These are phyloP conservation scores for Diutina neorugosa DNA, from an alignment of 1,139 yeast species.

Conservation along the genomic window DNA sequence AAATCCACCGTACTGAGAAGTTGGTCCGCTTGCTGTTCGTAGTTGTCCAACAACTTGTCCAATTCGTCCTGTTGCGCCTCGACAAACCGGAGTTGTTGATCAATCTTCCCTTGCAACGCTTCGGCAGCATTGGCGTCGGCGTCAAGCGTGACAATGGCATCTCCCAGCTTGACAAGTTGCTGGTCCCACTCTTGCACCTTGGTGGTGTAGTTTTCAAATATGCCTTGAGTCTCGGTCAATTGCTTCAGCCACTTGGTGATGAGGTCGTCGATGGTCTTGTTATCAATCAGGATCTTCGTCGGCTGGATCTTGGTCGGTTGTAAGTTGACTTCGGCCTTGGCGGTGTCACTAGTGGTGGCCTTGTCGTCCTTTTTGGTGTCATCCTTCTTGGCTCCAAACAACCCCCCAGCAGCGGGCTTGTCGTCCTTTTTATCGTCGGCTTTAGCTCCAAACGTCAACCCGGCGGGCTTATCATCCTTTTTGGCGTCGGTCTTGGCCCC, in stretches of 20 bases:
- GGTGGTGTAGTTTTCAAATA: constrained; percentile 39
- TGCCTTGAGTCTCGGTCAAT: constrained; percentile 55
- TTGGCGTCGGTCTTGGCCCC: constrained; percentile 1
- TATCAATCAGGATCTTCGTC: constrained; percentile 68
- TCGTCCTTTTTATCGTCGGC: constrained; percentile 4
- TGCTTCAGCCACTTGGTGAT: constrained; percentile 91
- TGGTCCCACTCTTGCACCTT: constrained; percentile 11
- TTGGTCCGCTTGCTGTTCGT: constrained; percentile 74
- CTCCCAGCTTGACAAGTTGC: constrained; percentile 73
- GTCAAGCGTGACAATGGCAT: constrained; percentile 67
- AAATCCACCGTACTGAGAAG: constrained; percentile 33
- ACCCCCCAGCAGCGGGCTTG: not conserved
- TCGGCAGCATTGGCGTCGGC: constrained; percentile 76
- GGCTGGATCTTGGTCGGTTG: constrained; percentile 32
- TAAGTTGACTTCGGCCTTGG: constrained; percentile 17
- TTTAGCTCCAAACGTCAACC: constrained; percentile 3
- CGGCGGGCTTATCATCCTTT: not conserved
- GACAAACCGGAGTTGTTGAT: constrained; percentile 75
- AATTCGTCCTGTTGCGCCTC: constrained; percentile 90
- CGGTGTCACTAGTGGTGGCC: not conserved
- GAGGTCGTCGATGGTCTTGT: constrained; percentile 86
- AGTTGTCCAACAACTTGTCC: constrained; percentile 68
- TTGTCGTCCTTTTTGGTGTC: constrained; percentile 2
- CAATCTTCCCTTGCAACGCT: constrained; percentile 72
- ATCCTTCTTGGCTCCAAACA: not conserved